A percentile compares a stretch with the other conserved stretches of the same genome.
Conservation (phyloP, 768 basidiomycete species). For the Boletellus ananas region DNA sequence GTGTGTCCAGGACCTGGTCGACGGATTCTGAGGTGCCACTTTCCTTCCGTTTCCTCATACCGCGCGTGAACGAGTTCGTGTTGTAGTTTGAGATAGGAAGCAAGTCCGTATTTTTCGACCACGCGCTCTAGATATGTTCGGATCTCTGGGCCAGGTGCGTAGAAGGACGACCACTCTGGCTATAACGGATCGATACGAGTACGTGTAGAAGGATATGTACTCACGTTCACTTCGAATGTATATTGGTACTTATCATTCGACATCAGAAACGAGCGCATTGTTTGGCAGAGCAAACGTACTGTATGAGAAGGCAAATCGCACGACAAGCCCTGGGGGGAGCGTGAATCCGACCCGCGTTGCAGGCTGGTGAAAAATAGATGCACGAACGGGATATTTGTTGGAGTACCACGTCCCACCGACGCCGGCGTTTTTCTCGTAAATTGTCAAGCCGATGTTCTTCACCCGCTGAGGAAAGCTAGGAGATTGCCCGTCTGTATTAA, state of each 20-base stretch:
- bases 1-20: constrained; percentile 21
- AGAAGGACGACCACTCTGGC: constrained; percentile 60
- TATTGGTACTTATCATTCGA: constrained; percentile 46
- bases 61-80: constrained; percentile 51
- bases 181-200: constrained; percentile 18
- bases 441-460: constrained; percentile 49
- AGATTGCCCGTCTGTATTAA: neutral
- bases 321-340: constrained; percentile 41
- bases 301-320: constrained; percentile 60
- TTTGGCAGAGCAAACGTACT: constrained; percentile 32
- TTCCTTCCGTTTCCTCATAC: constrained; percentile 47
- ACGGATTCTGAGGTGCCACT: constrained; percentile 54
- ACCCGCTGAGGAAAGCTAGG: constrained; percentile 50
- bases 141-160: constrained; percentile 59
- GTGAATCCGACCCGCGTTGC: neutral
- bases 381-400: constrained; percentile 49
- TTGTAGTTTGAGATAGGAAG: constrained; percentile 48
- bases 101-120: constrained; percentile 54
- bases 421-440: constrained; percentile 58
- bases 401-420: constrained; percentile 62
- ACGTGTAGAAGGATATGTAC: neutral
- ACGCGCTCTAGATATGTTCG: constrained; percentile 48
- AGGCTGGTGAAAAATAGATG: neutral
- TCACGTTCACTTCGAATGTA: constrained; percentile 52
- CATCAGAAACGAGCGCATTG: neutral